Evolutionary conservation across 306 rosid species (phyloP), one percentile per base, ranked within the genome.

Genomic region (Rosa chinensis): DNA sequence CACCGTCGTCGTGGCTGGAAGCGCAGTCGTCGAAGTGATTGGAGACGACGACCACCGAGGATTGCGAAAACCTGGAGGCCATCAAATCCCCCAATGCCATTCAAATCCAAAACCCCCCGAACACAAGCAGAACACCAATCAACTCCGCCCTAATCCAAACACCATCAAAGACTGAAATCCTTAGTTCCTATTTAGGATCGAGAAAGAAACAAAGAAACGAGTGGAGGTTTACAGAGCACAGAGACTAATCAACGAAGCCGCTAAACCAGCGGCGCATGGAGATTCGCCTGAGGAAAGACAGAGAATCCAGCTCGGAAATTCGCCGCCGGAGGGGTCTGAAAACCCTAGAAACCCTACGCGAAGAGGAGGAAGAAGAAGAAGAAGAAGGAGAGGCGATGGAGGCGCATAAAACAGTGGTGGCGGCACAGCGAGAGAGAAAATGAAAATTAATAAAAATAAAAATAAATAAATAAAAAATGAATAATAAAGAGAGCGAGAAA

Each of bases 31-130:
- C 91, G 78, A 89, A 43, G 76, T 91, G 92, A 78, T 72, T 90
- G 11, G 97, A 82, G 21, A 91, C 87, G 79, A 89, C 87, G 61
- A 85, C 90, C 45, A 86, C 85, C 44, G 94, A 78, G 83, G 98
- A 90, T 85, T 96, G 97, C 67, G 98, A 93, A 88, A 93, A 89
- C 82, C 96, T 89, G 43, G 99, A 93, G 79, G 94, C 93, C 99
- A 93, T 91, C 83, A 89, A 87, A 85, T 96, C 93, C 78, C 97
- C 98, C 98, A 93, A 93, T 96, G 99, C 99, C 99, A 96, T 96
- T 85, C 99, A 91, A 96, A 91, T 87, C 89, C 37, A 78, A 74
- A 85, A 69, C 81, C 23, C 55, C 18, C 37, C 37, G 37, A 32
- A 32, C 37, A 32, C 3, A 32, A 32, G 37, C 37, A 32, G 37